These are phyloP conservation scores for Phytophthora melonis DNA, from an alignment of 352 stramenopile genomes.

Conservation along the genomic window DNA sequence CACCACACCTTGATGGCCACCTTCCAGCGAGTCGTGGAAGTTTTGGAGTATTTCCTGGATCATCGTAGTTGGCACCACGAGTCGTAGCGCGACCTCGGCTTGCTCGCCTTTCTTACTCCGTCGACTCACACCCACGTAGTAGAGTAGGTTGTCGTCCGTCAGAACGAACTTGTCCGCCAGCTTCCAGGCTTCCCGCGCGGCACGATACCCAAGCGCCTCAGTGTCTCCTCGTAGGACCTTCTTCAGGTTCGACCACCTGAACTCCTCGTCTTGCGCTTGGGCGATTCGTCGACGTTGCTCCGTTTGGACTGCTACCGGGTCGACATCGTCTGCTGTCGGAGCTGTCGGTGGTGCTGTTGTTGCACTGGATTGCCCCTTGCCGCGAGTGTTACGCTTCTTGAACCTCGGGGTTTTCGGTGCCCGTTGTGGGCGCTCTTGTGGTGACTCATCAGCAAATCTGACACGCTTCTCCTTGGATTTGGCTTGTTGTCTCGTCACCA, in stretches of 20 bases:
- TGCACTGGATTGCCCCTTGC: no score
- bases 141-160: no score
- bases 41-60: not conserved
- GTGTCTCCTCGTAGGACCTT: not conserved
- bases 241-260: not conserved
- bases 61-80: not conserved
- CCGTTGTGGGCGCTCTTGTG: not conserved
- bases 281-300: not conserved
- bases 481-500: not conserved
- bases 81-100: no score
- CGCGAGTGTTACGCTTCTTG: no score
- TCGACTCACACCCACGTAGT: no score
- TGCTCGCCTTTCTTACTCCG: no score
- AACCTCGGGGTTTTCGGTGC: no score
- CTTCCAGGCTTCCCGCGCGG: not conserved
- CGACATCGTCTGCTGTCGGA: no score
- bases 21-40: not conserved
- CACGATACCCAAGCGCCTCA: not conserved
- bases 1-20: not conserved
- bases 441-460: not conserved
- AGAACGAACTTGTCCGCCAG: no score
- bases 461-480: not conserved
- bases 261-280: not conserved
- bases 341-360: no score
- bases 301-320: no score